Conservation (phyloP, 163 green algal genomes). For the Scenedesmus sp. region DNA sequence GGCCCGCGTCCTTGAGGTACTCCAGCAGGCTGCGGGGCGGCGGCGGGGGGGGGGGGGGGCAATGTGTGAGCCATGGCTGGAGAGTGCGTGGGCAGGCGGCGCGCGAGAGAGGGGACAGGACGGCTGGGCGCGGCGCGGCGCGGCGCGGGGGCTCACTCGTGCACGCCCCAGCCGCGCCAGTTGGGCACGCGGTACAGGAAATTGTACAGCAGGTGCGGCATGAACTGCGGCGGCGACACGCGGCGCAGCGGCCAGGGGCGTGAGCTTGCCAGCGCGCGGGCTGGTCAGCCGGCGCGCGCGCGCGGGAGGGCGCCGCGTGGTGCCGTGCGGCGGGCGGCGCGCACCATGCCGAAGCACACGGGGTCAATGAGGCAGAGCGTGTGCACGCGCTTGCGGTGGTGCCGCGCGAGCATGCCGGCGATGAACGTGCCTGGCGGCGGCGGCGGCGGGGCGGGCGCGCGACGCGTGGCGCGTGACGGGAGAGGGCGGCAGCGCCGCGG, state of each 20-base stretch:
- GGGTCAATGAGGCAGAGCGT: slow-evolving; percentile 64
- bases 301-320: too few species aligned
- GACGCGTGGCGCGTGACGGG: too few species aligned
- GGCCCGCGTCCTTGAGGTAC: slow-evolving; percentile 36
- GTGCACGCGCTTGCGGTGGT: slow-evolving; percentile 40
- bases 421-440: slow-evolving; percentile 44
- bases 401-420: slow-evolving; percentile 34
- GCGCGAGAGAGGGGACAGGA: too few species aligned
- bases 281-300: too few species aligned
- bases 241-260: too few species aligned
- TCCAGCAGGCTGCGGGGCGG: slow-evolving; percentile 37
- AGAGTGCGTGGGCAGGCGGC: too few species aligned
- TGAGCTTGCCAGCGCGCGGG: too few species aligned
- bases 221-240: slow-evolving; percentile 26
- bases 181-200: slow-evolving; percentile 47
- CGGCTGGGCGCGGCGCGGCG: too few species aligned
- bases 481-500: too few species aligned
- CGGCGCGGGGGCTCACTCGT: slow-evolving; percentile 25
- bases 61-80: too few species aligned
- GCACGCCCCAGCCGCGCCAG: not conserved
- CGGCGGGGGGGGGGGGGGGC: too few species aligned
- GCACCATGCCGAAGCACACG: slow-evolving; percentile 58
- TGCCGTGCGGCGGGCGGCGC: not conserved
- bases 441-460: too few species aligned
- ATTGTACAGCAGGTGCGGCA: slow-evolving; percentile 57